Evolutionary conservation across 2,329 filamentous ascomycete genomes (phyloP).

Genomic region (Clarireedia paspali): DNA sequence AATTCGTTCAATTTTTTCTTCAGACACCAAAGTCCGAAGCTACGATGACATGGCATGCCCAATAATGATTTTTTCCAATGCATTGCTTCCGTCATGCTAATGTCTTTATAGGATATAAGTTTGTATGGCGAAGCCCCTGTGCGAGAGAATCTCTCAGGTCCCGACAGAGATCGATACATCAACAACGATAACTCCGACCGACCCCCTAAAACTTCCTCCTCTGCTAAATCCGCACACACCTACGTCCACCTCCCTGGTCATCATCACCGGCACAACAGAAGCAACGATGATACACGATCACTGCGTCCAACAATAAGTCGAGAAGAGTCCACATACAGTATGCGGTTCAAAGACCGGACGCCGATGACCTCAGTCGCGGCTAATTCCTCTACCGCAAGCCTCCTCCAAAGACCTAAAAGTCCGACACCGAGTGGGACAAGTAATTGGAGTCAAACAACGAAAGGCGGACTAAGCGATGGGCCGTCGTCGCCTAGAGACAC

Average conservation of each 20-base stretch:
- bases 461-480: slow-evolving; percentile 38
- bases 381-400: slow-evolving; percentile 24
- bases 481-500: slow-evolving; percentile 33
- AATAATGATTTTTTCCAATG: not conserved
- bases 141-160: slow-evolving; percentile 58
- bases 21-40: not conserved
- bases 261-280: slow-evolving; percentile 60
- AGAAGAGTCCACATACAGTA: slow-evolving; percentile 58
- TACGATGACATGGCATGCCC: slow-evolving; percentile 8
- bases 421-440: slow-evolving; percentile 72
- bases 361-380: slow-evolving; percentile 24
- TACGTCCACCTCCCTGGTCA: slow-evolving; percentile 57
- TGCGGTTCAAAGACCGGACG: slow-evolving; percentile 41
- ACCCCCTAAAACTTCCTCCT: slow-evolving; percentile 55
- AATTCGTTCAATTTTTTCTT: slow-evolving; percentile 7
- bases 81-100: slow-evolving; percentile 11
- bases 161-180: slow-evolving; percentile 61
- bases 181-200: slow-evolving; percentile 37
- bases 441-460: slow-evolving; percentile 35
- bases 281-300: slow-evolving; percentile 57
- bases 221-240: slow-evolving; percentile 51
- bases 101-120: slow-evolving; percentile 56
- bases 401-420: slow-evolving; percentile 62
- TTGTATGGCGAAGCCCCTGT: slow-evolving; percentile 73
- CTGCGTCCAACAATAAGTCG: slow-evolving; percentile 66